Conservation (phyloP, 2,329 filamentous ascomycete genomes). For the Thelonectria olida region DNA sequence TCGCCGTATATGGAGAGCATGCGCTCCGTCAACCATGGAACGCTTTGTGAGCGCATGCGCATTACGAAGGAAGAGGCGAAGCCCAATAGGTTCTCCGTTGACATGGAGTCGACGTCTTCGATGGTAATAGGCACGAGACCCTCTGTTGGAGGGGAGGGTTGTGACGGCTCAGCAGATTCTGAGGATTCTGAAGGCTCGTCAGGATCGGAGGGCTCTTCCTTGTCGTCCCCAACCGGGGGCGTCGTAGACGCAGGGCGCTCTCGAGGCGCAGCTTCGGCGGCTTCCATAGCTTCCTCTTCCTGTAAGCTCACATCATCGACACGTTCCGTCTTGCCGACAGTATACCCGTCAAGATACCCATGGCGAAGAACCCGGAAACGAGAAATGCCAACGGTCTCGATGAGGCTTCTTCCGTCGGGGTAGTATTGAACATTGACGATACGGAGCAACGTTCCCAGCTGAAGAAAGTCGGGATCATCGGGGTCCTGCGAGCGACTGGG, state of each 20-base stretch:
- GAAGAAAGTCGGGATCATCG: slow-evolving; percentile 62
- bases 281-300: slow-evolving; percentile 82
- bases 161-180: not conserved
- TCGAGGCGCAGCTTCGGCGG: slow-evolving; percentile 60
- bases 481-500: slow-evolving; percentile 62
- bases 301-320: slow-evolving; percentile 84
- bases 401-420: slow-evolving; percentile 81
- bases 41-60: slow-evolving; percentile 73
- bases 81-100: slow-evolving; percentile 76
- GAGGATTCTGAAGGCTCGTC: no score
- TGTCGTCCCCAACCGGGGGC: not conserved
- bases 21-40: slow-evolving; percentile 77
- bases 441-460: slow-evolving; percentile 81
- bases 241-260: not conserved
- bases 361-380: slow-evolving; percentile 78
- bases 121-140: not conserved
- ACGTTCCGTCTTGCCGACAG: slow-evolving; percentile 77
- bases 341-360: slow-evolving; percentile 77
- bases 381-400: slow-evolving; percentile 80
- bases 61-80: slow-evolving; percentile 73
- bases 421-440: slow-evolving; percentile 79
- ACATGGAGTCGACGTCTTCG: slow-evolving; percentile 53
- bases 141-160: not conserved
- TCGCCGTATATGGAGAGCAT: slow-evolving; percentile 80
- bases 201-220: not conserved